Base-by-base conservation (phyloP, 1,284 basidiomycete species). In the Boletus mariae region DNA sequence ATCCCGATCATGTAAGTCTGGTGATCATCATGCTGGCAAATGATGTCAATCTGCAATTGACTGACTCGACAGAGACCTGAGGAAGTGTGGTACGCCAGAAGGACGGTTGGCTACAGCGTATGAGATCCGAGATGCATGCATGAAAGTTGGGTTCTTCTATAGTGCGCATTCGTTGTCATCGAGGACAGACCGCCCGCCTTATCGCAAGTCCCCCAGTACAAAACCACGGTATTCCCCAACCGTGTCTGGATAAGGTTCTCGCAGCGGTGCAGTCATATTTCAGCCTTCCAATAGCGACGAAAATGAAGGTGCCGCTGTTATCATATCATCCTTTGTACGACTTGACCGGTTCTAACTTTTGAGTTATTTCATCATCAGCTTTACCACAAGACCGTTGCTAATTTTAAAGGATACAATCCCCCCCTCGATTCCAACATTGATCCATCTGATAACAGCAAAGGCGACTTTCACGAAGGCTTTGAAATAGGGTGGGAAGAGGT, bases 401-500 rank as follows among this genome's bases (percentile, higher is more conserved):
- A 85, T 61, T 94, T 90, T 72, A 90, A 89, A 69, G 92, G 92
- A 1, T 94, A 92, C 66, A 86, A 80, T 44, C 80, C 81, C 11
- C 71, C 87, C 9, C 72, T 87, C 8, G 82, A 82, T 48, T 81
- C 82, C 61, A 87, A 87, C 61, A 83, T 79, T 23, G 79, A 90
- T 62, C 77, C 83, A 9, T 74, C 75, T 52, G 81, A 13, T 62
- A 74, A 79, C 54, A 78, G 6, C 60, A 72, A 79, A 41, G 92
- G 92, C 0, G 92, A 95, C 68, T 73, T 92, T 77, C 88, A 92
- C 64, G 92, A 94, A 67, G 88, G 85, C 1, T 94, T 92, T 66
- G 86, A 91, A 59, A 75, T 93, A 48, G 89, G 89, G 1, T 84
- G 84, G 73, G 90, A 93, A 66, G 71, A 74, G 47, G 58, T 75